Evolutionary conservation across 1,139 yeast genomes (phyloP).

Genomic region (Debaryomycetaceae sp.): DNA sequence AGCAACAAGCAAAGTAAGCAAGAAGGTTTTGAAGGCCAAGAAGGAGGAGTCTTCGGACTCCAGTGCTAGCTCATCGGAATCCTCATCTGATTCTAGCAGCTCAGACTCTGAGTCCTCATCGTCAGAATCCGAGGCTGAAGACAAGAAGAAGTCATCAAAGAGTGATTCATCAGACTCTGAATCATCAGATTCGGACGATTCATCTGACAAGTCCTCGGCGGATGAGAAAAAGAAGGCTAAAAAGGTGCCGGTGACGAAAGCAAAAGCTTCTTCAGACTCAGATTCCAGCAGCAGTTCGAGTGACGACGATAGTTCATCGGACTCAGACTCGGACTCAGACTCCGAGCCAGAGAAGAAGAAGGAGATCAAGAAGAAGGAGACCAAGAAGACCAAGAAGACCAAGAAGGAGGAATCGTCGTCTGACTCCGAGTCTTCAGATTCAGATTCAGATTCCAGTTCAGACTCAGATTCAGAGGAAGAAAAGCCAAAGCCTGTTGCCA

Average conservation of each 20-base stretch:
- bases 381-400: background rate
- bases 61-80: conserved; percentile 21
- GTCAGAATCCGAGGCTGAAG: conserved; percentile 5
- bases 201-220: conserved; percentile 6
- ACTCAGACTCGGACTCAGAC: conserved; percentile 10
- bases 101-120: conserved; percentile 10
- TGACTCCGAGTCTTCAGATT: conserved; percentile 10
- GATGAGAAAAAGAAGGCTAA: conserved; percentile 8
- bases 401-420: conserved; percentile 7
- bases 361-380: conserved; percentile 15
- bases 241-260: background rate
- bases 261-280: conserved; percentile 10
- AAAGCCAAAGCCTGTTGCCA: conserved; percentile 3
- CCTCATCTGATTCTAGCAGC: conserved; percentile 11
- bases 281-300: too few species aligned
- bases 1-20: conserved; percentile 18
- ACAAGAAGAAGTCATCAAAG: conserved; percentile 15
- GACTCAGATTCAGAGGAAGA: conserved; percentile 10
- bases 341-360: conserved; percentile 17
- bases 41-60: conserved; percentile 20
- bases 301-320: too few species aligned
- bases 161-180: conserved; percentile 6
- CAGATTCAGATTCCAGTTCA: conserved; percentile 3
- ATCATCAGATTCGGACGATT: conserved; percentile 7
- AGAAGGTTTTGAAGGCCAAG: conserved; percentile 14